Conservation (phyloP, 1,284 basidiomycete genomes). For the Sphagnurus paluster region DNA sequence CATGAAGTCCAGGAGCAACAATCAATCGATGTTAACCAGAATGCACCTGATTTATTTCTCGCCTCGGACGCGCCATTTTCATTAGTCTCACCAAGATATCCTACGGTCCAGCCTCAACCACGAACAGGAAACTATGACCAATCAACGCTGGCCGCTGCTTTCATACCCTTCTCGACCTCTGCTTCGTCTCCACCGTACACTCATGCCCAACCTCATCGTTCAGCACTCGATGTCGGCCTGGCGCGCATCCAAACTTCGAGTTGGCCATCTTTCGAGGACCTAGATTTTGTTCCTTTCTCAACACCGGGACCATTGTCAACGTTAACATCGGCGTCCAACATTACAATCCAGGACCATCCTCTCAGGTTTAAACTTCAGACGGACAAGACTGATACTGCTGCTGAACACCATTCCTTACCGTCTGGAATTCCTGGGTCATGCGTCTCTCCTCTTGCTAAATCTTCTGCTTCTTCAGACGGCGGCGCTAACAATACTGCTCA, state of each 20-base stretch:
- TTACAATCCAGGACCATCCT: too few relatives aligned
- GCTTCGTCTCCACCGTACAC: constrained; percentile 1
- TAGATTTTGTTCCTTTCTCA: constrained; percentile 22
- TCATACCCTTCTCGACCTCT: constrained; percentile 9
- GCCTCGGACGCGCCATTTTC: background rate
- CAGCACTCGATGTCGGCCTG: background rate
- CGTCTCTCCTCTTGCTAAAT: background rate
- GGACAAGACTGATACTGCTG: constrained; percentile 1
- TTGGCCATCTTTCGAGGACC: constrained; percentile 2
- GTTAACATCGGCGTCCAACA: background rate
- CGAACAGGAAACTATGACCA: background rate
- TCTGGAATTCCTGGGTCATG: constrained; percentile 38
- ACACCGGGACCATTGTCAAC: constrained; percentile 26
- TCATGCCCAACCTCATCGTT: background rate
- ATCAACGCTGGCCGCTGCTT: constrained; percentile 1
- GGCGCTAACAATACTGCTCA: too few relatives aligned
- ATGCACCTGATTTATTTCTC: background rate
- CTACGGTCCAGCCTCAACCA: background rate
- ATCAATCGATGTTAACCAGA: background rate
- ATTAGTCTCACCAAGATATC: background rate
- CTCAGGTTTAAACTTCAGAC: background rate
- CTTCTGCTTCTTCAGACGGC: background rate
- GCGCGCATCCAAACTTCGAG: background rate
- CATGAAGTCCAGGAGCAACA: background rate
- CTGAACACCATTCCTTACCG: constrained; percentile 17